These are phyloP conservation scores for Neopestalotiopsis clavispora DNA, from an alignment of 2,329 filamentous ascomycete species.

Conservation along the genomic window DNA sequence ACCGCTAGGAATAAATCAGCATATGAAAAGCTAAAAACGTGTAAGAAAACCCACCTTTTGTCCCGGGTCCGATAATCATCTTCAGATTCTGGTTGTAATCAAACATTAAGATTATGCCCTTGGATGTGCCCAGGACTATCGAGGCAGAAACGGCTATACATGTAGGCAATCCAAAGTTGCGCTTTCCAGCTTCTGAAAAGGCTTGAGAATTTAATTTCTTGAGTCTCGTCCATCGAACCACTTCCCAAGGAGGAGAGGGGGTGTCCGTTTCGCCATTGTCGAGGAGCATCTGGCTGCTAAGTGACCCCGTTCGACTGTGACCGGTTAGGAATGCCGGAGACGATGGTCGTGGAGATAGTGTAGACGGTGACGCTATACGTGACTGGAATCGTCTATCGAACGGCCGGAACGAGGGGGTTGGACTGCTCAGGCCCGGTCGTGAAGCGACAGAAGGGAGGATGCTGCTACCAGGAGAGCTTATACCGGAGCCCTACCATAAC, in stretches of 20 bases:
- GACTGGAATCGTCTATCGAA: slow-evolving; percentile 96
- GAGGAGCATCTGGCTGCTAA: slow-evolving; percentile 71
- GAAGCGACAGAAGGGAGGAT: slow-evolving; percentile 72
- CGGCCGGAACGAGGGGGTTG: slow-evolving; percentile 84
- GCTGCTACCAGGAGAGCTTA: slow-evolving; percentile 76
- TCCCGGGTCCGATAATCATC: slow-evolving; percentile 90
- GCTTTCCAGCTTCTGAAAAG: slow-evolving; percentile 89
- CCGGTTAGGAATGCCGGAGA: slow-evolving; percentile 79
- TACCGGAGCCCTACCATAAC: slow-evolving; percentile 57
- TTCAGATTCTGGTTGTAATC: slow-evolving; percentile 97
- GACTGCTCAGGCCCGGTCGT: slow-evolving; percentile 67
- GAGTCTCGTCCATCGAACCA: slow-evolving; percentile 93
- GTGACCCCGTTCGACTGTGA: slow-evolving; percentile 81
- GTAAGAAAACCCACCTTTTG: slow-evolving; percentile 70
- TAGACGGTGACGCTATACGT: slow-evolving; percentile 69
- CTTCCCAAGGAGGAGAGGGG: slow-evolving; percentile 88
- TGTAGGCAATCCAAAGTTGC: slow-evolving; percentile 90
- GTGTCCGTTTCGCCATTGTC: slow-evolving; percentile 71
- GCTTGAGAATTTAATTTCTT: slow-evolving; percentile 87
- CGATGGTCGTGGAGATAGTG: slow-evolving; percentile 67
- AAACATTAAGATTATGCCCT: slow-evolving; percentile 93
- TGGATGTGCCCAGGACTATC: slow-evolving; percentile 90
- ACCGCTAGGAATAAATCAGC: slow-evolving; percentile 64
- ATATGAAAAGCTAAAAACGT: not conserved
- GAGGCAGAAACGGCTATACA: slow-evolving; percentile 87